A percentile compares a stretch with the other conserved stretches of the same genome.
phyloP scores from a whole-genome alignment of 805 yeast genomes.

The Myxozyma monticola region DNA sequence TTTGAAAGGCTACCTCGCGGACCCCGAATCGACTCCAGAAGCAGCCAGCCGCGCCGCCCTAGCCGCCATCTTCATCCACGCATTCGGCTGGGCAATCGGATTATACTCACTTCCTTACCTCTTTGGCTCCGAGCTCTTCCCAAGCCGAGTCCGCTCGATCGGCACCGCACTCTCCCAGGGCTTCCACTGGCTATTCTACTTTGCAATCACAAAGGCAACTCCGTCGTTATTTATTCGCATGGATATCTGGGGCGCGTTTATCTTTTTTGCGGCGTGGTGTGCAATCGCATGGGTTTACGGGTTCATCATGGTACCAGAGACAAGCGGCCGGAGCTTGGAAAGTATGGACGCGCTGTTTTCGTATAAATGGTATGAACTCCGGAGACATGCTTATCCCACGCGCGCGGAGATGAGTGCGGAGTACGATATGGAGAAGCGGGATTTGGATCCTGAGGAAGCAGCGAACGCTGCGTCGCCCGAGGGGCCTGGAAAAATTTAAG shows the following conservation, averaged over 20 bases:
- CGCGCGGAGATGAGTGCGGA: background rate
- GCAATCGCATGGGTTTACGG: conserved; percentile 16
- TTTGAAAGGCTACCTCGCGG: conserved; percentile 3
- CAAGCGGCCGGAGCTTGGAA: conserved; percentile 14
- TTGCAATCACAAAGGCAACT: conserved; percentile 21
- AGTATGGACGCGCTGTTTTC: conserved; percentile 8
- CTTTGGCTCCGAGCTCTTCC: conserved; percentile 19
- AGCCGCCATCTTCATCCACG: conserved; percentile 17
- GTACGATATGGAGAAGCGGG: background rate
- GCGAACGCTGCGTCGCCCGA: too few species aligned
- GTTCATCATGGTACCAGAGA: conserved; percentile 18
- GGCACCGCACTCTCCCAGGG: conserved; percentile 8
- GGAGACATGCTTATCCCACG: conserved; percentile 10
- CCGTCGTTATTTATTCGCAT: conserved; percentile 10
- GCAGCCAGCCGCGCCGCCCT: conserved; percentile 18
- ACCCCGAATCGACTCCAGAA: background rate
- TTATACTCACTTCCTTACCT: conserved; percentile 13
- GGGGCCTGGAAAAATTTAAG: background rate
- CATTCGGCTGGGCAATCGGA: conserved; percentile 18
- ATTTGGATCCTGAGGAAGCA: background rate
- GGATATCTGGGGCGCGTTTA: conserved; percentile 15
- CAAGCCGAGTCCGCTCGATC: conserved; percentile 13
- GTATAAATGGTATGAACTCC: conserved; percentile 14
- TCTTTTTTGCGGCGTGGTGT: conserved; percentile 18
- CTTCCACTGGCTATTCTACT: conserved; percentile 20